A percentile compares a stretch with the other conserved stretches of the same genome.
Conservation (phyloP, 2,329 filamentous ascomycete species). For the Thelonectria olida region DNA sequence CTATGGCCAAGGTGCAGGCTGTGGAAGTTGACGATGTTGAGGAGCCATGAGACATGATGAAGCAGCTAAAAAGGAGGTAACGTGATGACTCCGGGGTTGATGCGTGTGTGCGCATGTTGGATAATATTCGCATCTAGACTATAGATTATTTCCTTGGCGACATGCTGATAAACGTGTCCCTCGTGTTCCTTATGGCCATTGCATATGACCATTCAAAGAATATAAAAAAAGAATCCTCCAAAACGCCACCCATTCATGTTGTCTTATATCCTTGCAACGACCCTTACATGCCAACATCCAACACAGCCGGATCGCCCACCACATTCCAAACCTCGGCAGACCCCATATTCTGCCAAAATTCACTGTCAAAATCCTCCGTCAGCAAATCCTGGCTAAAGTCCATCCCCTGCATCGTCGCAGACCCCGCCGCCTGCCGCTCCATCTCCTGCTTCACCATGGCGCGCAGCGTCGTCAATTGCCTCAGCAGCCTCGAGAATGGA, state of each 20-base stretch:
- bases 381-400: slow-evolving; percentile 35
- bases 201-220: too few relatives aligned
- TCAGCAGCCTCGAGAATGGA: slow-evolving; percentile 44
- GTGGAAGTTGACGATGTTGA: slow-evolving; percentile 41
- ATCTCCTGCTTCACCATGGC: slow-evolving; percentile 45
- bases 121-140: too few relatives aligned
- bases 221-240: background rate
- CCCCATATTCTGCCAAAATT: slow-evolving; percentile 40
- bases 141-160: too few relatives aligned
- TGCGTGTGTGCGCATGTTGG: too few relatives aligned
- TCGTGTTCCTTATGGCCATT: too few relatives aligned
- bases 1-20: slow-evolving; percentile 58
- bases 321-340: slow-evolving; percentile 40
- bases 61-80: background rate
- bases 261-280: background rate
- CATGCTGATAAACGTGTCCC: too few relatives aligned
- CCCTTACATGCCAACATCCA: slow-evolving; percentile 30
- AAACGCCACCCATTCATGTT: background rate
- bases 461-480: slow-evolving; percentile 43
- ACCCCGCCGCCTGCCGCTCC: slow-evolving; percentile 35
- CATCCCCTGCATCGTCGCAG: slow-evolving; percentile 27
- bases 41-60: slow-evolving; percentile 15
- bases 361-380: slow-evolving; percentile 34
- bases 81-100: too few relatives aligned
- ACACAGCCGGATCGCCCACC: slow-evolving; percentile 39